Base-by-base conservation (phyloP, 257 asterid species). In the Mentha longifolia region DNA sequence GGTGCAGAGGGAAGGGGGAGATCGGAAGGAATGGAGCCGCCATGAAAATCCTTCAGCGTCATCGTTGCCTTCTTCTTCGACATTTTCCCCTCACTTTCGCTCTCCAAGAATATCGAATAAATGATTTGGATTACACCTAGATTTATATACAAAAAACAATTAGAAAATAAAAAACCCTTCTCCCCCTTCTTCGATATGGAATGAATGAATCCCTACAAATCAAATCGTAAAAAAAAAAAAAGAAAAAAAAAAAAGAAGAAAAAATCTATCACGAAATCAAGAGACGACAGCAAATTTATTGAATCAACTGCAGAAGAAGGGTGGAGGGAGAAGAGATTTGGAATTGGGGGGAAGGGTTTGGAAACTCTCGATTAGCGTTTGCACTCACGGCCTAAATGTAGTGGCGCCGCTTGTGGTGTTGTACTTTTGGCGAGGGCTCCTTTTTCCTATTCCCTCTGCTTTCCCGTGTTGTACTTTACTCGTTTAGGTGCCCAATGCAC, bases 1-100 rank as follows among this genome's bases (percentile, higher is more conserved):
- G 97, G 98, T 31, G 97, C 98, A 54, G 97, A 89, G 15, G 98
- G 98, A 39, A 93, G 89, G 25, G 84, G 92, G 50, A 93, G 91
- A 90, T 93, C 96, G 79, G 98, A 87, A 76, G 97, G 98, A 70
- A 93, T 93, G 16, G 94, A 91, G 78, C 97, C 97, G 78, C 98
- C 97, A 74, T 91, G 96, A 76, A 93, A 91, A 80, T 93, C 97
- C 77, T 89, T 91, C 22, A 93, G 87, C 69, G 95, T 93, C 98
- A 93, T 93, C 62, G 97, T 87, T 4, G 95, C 96, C 84, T 93
- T 93, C 91, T 93, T 89, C 90, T 91, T 91, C 75, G 96, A 83
- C 96, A 89, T 89, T 79, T 35, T 73, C 65, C 52, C 78, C 67
- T 43, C 68, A 45, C 33, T 45, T 28, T 31, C 65, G 78, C 72